Evolutionary conservation across 768 basidiomycete genomes (phyloP), one percentile per base, ranked within the genome.

Genomic region (Hygrocybe coccinea): DNA sequence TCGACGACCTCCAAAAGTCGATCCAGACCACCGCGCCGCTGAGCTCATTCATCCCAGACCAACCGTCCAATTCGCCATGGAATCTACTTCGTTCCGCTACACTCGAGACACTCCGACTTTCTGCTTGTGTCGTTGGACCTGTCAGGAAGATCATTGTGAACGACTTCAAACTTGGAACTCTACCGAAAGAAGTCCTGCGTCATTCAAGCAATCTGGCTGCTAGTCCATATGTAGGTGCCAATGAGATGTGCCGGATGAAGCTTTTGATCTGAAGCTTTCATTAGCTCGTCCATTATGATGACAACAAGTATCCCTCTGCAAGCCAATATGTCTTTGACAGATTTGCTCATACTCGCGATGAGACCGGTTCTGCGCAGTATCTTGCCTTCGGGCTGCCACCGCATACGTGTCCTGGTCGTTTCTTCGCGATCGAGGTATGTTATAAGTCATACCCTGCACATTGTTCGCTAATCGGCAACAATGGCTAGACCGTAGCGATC

Each of bases 131-230:
- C 9, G 14, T 44, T 44, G 43, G 43, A 44, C 43, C 43, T 44
- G 43, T 44, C 43, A 44, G 43, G 17, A 44, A 44, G 43, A 44
- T 44, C 43, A 44, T 44, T 17, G 43, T 44, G 43, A 44, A 44
- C 8, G 17, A 44, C 43, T 44, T 44, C 17, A 44, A 44, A 44
- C 43, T 44, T 19, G 43, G 10, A 44, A 10, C 9, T 44, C 7
- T 15, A 15, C 43, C 43, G 17, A 9, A 44, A 8, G 14, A 10
- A 19, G 7, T 10, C 43, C 43, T 17, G 8, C 43, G 10, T 19
- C 8, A 17, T 7, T 9, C 10, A 44, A 17, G 43, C 43, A 19
- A 19, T 7, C 43, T 10, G 14, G 43, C 43, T 17, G 43, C 43
- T 19, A 44, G 43, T 17, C 43, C 43, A 44, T 44, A 44, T 44